These are phyloP conservation scores for Mucor plumbeus DNA, from an alignment of 371 early-diverging fungal genomes.

Conservation along the genomic window DNA sequence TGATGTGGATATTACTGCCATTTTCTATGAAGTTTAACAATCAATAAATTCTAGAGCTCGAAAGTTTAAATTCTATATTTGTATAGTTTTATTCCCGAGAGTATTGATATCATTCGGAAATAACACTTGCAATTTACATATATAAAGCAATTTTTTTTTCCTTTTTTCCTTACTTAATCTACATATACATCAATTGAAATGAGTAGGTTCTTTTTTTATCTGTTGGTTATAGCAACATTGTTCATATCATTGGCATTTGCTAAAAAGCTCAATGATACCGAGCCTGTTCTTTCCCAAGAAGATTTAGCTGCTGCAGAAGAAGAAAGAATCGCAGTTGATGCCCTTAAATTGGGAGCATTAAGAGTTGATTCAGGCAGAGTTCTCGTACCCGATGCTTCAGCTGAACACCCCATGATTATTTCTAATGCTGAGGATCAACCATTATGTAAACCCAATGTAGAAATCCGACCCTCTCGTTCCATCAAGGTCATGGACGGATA, in stretches of 20 bases:
- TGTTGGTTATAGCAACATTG: conserved; percentile 4
- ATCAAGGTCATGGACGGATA: conserved; percentile 43
- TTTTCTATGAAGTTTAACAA: too few species aligned
- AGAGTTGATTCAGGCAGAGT: conserved; percentile 28
- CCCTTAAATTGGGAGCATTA: conserved; percentile 29
- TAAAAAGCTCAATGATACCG: not conserved
- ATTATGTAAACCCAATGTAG: conserved; percentile 35
- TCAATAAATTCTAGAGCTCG: too few species aligned
- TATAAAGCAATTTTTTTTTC: not conserved
- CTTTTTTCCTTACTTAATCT: not conserved
- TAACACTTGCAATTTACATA: too few species aligned
- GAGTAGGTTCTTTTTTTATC: not conserved
- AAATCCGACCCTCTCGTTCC: conserved; percentile 25
- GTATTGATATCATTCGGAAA: too few species aligned
- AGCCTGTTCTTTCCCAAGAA: not conserved
- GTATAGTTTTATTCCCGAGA: too few species aligned
- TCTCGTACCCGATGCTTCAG: conserved; percentile 47
- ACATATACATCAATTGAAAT: not conserved
- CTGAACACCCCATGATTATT: conserved; percentile 46
- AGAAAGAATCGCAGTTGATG: not conserved
- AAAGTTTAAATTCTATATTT: too few species aligned
- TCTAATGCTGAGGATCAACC: conserved; percentile 44
- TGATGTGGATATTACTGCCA: not conserved
- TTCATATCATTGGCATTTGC: not conserved
- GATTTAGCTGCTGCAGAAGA: not conserved